Evolutionary conservation across 345 rosid species (phyloP), one percentile per base, ranked within the genome.

Genomic region (Combretum micranthum): DNA sequence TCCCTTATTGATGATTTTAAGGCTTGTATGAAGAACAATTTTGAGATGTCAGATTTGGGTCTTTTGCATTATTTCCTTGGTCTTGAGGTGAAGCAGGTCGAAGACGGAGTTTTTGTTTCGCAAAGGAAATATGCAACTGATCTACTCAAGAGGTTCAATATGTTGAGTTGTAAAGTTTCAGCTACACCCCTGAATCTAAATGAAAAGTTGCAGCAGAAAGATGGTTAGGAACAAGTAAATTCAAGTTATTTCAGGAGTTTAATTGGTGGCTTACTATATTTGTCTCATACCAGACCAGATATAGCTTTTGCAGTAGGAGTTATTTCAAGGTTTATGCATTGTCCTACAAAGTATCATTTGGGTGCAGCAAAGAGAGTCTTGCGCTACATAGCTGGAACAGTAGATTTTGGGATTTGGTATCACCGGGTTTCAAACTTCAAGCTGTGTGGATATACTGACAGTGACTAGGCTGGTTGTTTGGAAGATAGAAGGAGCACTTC

Each of bases 401-500:
- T n/a, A n/a, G 6, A 42, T 20, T 51, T n/a, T 44, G 48, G 50
- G 2, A 20, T 61, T 15, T n/a, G 13, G 0, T 26, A 32, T 18
- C 15, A 32, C 12, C 6, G 26, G 23, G 26, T 0, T 51, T 9
- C 16, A 3, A n/a, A 37, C 6, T 15, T 61, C 15, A 61, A 50
- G 16, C 10, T 61, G 16, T 0, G 16, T 14, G 57, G 56, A 4
- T n/a, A 4, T 4, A 4, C 17, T 10, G 62, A 55, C 15, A 64
- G 62, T 49, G 68, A 64, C 42, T 64, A 23, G 48, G n/a, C n/a
- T n/a, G n/a, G n/a, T n/a, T n/a, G n/a, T n/a, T n/a, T n/a, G n/a
- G n/a, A n/a, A n/a, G n/a, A 22, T 22, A 15, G 55, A 56, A 64
- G 49, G 22, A 64, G 55, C 22, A 56, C 68, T 3, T 64, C 48